Base-by-base conservation (phyloP, 2,329 filamentous ascomycete genomes). In the Curvularia sp. region DNA sequence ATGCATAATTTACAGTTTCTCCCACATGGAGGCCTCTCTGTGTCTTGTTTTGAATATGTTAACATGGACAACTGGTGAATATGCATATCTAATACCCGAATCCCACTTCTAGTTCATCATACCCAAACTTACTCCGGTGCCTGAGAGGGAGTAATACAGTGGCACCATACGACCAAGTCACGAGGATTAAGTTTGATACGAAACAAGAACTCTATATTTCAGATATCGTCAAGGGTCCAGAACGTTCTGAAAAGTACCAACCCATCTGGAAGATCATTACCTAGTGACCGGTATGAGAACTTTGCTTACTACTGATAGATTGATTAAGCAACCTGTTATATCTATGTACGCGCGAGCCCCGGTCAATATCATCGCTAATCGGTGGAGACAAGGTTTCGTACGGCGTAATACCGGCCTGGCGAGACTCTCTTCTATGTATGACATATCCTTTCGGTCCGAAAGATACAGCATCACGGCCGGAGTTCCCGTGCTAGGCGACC, bases 361-460 rank as follows among this genome's bases (percentile, higher is more conserved):
- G 20, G 33, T 50, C 24, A 7, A 35, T 20, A 20, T 30, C 22
- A 24, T 30, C 8, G 48, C 9, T 50, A 33, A 41, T 50, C 48
- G n/a, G 35, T 24, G 33, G 48, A 22, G 48, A 35, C 33, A 50
- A 28, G 24, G n/a, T 41, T 50, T 28, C 15, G 24, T 24, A 39
- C 48, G 48, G 48, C 48, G 35, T 30, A 50, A 50, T 50, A 30
- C 35, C 48, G 48, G 48, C 35, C 48, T 7, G 35, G 9, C 18
- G 24, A 41, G 38, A 41, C 35, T 41, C 38, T 50, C 35, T n/a
- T 26, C 28, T 18, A 41, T 41, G 48, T 50, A 50, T 50, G 48
- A 50, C 35, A 41, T 39, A 49, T 31, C 4, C 9, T 4, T 50
- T 50, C 48, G 48, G 48, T 30, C 48, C 48, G 48, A 50, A 50